Percentiles rank a stretch among this genome's conserved stretches.
phyloP scores from a whole-genome alignment of 2,329 filamentous ascomycete genomes.

The Venturia effusa region DNA sequence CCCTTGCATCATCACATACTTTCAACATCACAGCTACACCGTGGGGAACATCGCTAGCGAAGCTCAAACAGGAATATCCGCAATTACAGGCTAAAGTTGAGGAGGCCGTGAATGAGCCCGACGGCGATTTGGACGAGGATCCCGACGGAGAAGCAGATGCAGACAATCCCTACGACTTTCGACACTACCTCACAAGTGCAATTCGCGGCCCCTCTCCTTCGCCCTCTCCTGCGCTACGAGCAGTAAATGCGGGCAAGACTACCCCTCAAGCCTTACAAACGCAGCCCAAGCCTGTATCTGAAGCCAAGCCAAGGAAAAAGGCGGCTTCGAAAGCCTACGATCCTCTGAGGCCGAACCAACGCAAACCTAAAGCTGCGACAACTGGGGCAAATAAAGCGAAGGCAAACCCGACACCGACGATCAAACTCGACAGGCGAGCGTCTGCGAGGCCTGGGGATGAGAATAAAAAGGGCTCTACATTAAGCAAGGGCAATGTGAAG shows the following conservation, averaged over 20 bases:
- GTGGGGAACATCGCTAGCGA: slow-evolving; percentile 50
- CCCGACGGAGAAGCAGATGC: slow-evolving; percentile 25
- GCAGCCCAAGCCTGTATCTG: background rate
- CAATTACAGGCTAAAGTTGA: slow-evolving; percentile 42
- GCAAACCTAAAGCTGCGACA: slow-evolving; percentile 6
- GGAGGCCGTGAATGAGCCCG: slow-evolving; percentile 17
- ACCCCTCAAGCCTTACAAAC: slow-evolving; percentile 2
- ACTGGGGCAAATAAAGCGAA: slow-evolving; percentile 15
- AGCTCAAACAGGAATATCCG: slow-evolving; percentile 54
- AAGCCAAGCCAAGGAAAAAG: slow-evolving; percentile 4
- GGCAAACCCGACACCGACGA: slow-evolving; percentile 14
- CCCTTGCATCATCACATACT: slow-evolving; percentile 68
- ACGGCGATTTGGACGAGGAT: slow-evolving; percentile 21
- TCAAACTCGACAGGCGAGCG: slow-evolving; percentile 27
- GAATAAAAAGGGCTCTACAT: slow-evolving; percentile 12
- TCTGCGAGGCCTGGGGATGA: slow-evolving; percentile 15
- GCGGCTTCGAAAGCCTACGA: slow-evolving; percentile 7
- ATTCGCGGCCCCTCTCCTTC: background rate
- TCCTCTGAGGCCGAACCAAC: slow-evolving; percentile 2
- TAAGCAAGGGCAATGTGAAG: background rate
- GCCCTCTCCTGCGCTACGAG: slow-evolving; percentile 2
- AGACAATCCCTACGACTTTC: slow-evolving; percentile 38
- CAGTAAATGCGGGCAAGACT: background rate
- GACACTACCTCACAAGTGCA: slow-evolving; percentile 31
- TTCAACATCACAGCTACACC: slow-evolving; percentile 73